Conservation (phyloP, 495 filamentous ascomycete genomes). For the Talaromyces trachyspermus region DNA sequence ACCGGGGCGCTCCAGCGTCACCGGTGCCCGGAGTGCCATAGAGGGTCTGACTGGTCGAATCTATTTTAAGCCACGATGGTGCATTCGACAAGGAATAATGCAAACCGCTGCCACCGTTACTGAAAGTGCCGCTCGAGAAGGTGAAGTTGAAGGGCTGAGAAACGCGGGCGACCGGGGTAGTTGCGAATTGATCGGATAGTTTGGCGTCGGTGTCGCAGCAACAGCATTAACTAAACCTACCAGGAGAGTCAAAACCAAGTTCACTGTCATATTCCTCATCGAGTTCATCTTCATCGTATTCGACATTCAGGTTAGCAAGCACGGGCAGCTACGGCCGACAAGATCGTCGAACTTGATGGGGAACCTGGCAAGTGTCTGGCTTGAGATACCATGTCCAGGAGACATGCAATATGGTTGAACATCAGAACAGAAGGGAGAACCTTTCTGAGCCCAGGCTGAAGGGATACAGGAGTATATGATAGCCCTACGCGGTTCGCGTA, state of each 20-base stretch:
- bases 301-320: background rate
- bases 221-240: conserved; percentile 19
- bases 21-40: conserved; percentile 54
- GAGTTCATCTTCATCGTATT: background rate
- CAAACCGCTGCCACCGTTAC: conserved; percentile 40
- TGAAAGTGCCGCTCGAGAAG: conserved; percentile 63
- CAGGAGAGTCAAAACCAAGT: conserved; percentile 20
- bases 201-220: conserved; percentile 40
- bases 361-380: conserved; percentile 1
- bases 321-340: background rate
- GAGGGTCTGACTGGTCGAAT: conserved; percentile 52
- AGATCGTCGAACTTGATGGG: conserved; percentile 1
- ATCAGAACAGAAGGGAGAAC: background rate
- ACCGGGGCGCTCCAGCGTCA: conserved; percentile 47
- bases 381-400: conserved; percentile 4
- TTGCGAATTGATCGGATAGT: conserved; percentile 70
- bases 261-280: background rate
- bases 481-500: conserved; percentile 23
- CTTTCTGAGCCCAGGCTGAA: conserved; percentile 3
- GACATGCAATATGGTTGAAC: background rate
- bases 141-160: conserved; percentile 56
- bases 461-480: conserved; percentile 2
- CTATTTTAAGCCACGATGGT: conserved; percentile 63
- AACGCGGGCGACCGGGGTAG: conserved; percentile 67
- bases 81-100: conserved; percentile 55